Conservation (phyloP, 257 asterid species). For the Nicotiana obtusifolia region DNA sequence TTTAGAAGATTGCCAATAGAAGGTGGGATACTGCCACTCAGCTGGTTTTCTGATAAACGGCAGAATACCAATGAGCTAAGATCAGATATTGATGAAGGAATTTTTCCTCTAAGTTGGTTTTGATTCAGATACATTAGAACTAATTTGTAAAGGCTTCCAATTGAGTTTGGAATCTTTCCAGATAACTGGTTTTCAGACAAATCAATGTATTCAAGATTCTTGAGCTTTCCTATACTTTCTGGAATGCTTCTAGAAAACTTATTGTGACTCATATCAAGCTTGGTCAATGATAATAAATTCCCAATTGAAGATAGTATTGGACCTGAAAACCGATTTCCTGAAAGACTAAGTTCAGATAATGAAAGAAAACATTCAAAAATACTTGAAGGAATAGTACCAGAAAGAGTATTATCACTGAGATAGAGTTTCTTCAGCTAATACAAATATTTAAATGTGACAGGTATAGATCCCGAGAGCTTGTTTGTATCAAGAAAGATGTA, state of each 20-base stretch:
- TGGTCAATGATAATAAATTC: slow-evolving; percentile 23
- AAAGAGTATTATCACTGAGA: slow-evolving; percentile 33
- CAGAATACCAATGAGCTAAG: slow-evolving; percentile 34
- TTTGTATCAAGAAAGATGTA: slow-evolving; percentile 34
- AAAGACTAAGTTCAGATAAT: slow-evolving; percentile 31
- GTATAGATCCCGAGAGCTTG: slow-evolving; percentile 43
- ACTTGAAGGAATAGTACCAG: slow-evolving; percentile 37
- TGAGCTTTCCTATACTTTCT: slow-evolving; percentile 33
- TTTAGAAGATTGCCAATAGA: slow-evolving; percentile 37
- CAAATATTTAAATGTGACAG: slow-evolving; percentile 26
- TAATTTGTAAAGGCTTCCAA: slow-evolving; percentile 33
- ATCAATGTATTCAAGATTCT: slow-evolving; percentile 26
- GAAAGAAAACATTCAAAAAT: slow-evolving; percentile 27
- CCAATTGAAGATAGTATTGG: slow-evolving; percentile 45
- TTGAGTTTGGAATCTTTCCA: slow-evolving; percentile 45
- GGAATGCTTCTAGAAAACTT: slow-evolving; percentile 46
- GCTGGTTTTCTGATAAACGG: slow-evolving; percentile 37
- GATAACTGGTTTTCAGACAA: slow-evolving; percentile 39
- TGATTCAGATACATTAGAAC: slow-evolving; percentile 20
- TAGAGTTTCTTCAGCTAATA: slow-evolving; percentile 21
- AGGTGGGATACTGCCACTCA: slow-evolving; percentile 50
- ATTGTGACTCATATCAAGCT: slow-evolving; percentile 39
- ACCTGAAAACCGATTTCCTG: slow-evolving; percentile 42
- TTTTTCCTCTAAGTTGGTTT: slow-evolving; percentile 40
- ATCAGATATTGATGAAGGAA: slow-evolving; percentile 47